Conservation (phyloP, 805 yeast genomes). For the Metschnikowia sp. region DNA sequence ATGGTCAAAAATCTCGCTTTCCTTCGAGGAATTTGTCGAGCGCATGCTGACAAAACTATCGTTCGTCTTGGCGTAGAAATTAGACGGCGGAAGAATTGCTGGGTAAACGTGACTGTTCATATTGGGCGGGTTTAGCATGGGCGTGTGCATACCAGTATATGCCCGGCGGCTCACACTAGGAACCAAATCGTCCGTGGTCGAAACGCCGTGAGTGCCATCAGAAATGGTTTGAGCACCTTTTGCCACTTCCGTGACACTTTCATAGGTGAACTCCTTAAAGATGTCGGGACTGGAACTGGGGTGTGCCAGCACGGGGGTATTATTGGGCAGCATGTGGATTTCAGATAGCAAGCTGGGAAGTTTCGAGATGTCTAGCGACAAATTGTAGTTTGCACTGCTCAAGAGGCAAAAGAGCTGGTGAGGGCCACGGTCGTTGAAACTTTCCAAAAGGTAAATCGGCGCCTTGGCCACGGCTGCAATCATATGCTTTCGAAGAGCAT, state of each 20-base stretch:
- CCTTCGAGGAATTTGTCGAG: constrained; percentile 20
- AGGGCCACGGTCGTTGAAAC: constrained; percentile 14
- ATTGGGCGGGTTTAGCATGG: constrained; percentile 5
- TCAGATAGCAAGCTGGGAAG: neutral
- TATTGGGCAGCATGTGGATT: neutral
- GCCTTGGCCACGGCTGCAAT: constrained; percentile 11
- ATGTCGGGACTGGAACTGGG: constrained; percentile 1
- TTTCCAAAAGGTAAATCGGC: constrained; percentile 12
- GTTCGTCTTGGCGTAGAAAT: constrained; percentile 14
- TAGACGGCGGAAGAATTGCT: constrained; percentile 5
- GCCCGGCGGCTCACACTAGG: constrained; percentile 2
- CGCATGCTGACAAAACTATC: constrained; percentile 27
- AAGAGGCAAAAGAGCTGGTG: constrained; percentile 9
- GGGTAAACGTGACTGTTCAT: constrained; percentile 13
- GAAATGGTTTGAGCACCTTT: neutral
- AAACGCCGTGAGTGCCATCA: neutral
- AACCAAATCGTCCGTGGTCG: neutral
- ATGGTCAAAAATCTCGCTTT: constrained; percentile 23
- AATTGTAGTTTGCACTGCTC: constrained; percentile 2
- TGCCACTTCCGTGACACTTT: neutral
- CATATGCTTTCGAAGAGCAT: constrained; percentile 10
- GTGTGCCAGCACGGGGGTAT: neutral
- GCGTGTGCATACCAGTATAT: neutral
- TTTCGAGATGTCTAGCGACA: neutral
- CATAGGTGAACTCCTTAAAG: neutral